Evolutionary conservation across 768 basidiomycete species (phyloP), one percentile per base, ranked within the genome.

Genomic region (Tephrocybe rancida): DNA sequence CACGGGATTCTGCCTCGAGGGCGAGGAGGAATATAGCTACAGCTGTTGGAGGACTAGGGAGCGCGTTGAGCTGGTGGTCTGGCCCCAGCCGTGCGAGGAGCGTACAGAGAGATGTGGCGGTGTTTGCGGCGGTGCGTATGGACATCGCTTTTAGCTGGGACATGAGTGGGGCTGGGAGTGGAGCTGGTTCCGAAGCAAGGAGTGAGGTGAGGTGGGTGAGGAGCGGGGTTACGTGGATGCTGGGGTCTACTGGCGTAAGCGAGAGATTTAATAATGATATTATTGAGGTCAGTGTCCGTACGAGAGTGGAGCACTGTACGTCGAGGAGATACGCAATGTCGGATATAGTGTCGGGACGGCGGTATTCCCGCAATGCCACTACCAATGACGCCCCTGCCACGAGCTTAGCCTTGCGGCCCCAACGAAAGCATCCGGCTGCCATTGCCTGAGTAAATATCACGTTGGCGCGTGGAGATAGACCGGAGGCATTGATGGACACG

Each of bases 321-420:
- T 82, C 77, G 26, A 90, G 73, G 22, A 89, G 70, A 59, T 80
- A 83, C 3, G 90, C 85, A 55, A 94, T 83, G 57, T 90, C 83
- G 48, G 75, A 76, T 43, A 92, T 73, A 11, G 81, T 81, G 64
- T 88, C 86, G 25, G 87, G 83, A 52, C 81, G 85, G 61, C 76
- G 83, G 52, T 79, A 76, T 72, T 92, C 87, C 45, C 90, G 85
- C 38, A 92, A 73, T 5, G 88, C 84, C 50, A 92, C 78, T 22
- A 84, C 79, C 24, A 92, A 72, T 42, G 85, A 82, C 2, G 86
- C 88, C 11, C 83, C 92, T 0, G 87, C 86, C 11, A 82, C 76
- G 39, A 83, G 71, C 67, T 81, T 90, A 19, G 90, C 85, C 57
- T 79, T 85, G 47, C 82, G 77, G 32, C 92, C 91, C 90, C 90